Conservation (phyloP, 192 early-diverging fungal species). For the Gaertneriomyces sp. region DNA sequence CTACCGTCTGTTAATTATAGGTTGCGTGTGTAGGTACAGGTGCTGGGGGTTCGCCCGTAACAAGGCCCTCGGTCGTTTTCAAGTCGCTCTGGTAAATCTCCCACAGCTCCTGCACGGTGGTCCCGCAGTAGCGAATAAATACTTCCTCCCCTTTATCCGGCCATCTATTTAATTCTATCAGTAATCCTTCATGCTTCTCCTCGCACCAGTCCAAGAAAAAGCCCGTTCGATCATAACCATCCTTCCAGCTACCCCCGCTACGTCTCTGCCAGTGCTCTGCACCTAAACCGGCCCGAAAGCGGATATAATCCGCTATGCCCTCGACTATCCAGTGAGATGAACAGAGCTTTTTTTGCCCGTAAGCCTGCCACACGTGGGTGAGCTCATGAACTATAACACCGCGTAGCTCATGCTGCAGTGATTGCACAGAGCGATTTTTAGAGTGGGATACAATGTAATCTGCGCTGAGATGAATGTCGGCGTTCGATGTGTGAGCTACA, state of each 20-base stretch:
- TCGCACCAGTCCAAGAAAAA: constrained; percentile 47
- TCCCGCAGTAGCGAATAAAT: constrained; percentile 1
- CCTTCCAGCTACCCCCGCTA: constrained; percentile 29
- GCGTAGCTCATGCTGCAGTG: constrained; percentile 5
- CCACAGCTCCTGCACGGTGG: constrained; percentile 17
- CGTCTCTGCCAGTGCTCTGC: constrained; percentile 37
- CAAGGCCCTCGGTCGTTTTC: not conserved
- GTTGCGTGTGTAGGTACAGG: constrained; percentile 9
- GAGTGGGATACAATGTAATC: constrained; percentile 14
- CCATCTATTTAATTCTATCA: constrained; percentile 3
- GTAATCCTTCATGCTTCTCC: not conserved
- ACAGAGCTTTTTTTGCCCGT: not conserved
- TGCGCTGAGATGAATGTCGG: constrained; percentile 38
- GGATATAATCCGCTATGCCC: constrained; percentile 46
- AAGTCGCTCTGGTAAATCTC: constrained; percentile 9
- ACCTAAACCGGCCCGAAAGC: constrained; percentile 25
- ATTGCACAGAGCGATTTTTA: not conserved
- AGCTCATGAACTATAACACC: constrained; percentile 35
- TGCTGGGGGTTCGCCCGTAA: not conserved
- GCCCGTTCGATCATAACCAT: constrained; percentile 41
- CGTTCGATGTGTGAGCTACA: constrained; percentile 20
- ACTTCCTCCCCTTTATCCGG: not conserved
- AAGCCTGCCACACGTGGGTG: constrained; percentile 33
- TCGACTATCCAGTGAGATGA: constrained; percentile 34
- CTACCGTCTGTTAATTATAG: no score